A percentile compares a stretch with the other conserved stretches of the same genome.
Conservation (phyloP, 768 basidiomycete species). For the Russula griseocarnosa region DNA sequence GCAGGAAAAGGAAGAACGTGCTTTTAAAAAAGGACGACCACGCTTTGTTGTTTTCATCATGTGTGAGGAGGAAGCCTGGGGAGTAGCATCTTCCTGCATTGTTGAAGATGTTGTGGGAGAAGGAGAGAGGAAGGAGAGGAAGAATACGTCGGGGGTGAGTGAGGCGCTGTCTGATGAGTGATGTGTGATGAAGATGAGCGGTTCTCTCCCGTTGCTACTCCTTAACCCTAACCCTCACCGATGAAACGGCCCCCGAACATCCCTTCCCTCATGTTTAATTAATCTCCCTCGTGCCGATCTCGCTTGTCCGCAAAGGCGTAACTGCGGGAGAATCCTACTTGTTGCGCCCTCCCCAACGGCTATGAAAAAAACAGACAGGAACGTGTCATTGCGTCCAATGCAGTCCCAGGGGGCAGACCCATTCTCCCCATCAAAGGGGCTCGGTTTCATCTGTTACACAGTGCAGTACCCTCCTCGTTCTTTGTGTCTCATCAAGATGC, state of each 20-base stretch:
- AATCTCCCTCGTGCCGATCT: slow-evolving; percentile 18
- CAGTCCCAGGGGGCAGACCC: neutral
- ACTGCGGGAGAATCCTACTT: neutral
- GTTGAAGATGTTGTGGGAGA: slow-evolving; percentile 30
- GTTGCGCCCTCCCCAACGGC: neutral
- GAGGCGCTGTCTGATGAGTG: slow-evolving; percentile 14
- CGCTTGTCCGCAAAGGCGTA: neutral
- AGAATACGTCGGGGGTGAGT: slow-evolving; percentile 31
- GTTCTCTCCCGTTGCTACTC: neutral
- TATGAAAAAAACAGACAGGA: neutral
- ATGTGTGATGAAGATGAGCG: slow-evolving; percentile 9
- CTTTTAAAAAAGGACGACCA: slow-evolving; percentile 92
- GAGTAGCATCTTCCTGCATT: slow-evolving; percentile 40
- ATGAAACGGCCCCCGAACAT: neutral
- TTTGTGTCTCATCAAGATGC: neutral
- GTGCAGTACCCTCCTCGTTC: neutral
- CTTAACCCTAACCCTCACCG: neutral
- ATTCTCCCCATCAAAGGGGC: neutral
- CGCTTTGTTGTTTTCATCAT: slow-evolving; percentile 99
- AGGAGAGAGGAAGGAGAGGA: slow-evolving; percentile 33
- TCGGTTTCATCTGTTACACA: neutral
- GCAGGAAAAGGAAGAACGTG: slow-evolving; percentile 34
- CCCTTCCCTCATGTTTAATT: slow-evolving; percentile 21
- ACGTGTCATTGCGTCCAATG: neutral
- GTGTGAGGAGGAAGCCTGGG: slow-evolving; percentile 70